A percentile compares a stretch with the other conserved stretches of the same genome.
These are phyloP conservation scores for Botryotinia convoluta DNA, from an alignment of 2,329 filamentous ascomycete species.

Conservation along the genomic window DNA sequence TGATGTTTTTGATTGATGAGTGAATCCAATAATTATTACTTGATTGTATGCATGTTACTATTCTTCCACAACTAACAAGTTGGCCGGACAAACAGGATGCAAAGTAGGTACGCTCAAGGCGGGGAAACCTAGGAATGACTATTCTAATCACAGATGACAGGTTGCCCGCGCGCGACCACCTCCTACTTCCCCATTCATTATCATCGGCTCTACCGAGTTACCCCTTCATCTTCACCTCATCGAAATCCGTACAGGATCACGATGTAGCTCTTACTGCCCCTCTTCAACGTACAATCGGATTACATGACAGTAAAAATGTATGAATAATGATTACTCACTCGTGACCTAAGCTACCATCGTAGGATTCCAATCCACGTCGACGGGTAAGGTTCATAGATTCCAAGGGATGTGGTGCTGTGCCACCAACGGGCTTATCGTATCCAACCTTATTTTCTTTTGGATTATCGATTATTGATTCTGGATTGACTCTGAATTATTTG, in stretches of 20 bases:
- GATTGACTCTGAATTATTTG: neutral
- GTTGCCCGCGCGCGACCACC: neutral
- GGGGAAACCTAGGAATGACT: neutral
- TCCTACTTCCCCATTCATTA: neutral
- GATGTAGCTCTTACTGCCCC: neutral
- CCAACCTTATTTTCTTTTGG: neutral
- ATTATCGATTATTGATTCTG: neutral
- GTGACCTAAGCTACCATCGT: neutral
- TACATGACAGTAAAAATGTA: neutral
- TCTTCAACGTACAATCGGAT: neutral
- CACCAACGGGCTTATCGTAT: conserved; percentile 7
- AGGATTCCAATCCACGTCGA: neutral
- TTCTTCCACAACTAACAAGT: neutral
- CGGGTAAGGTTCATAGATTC: neutral
- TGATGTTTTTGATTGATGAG: neutral
- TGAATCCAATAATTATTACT: neutral
- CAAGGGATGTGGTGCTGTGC: neutral
- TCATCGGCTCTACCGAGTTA: neutral
- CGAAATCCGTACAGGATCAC: neutral
- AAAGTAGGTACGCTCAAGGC: neutral
- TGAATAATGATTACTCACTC: neutral
- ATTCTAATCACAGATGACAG: neutral
- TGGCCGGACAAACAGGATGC: neutral
- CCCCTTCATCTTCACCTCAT: neutral
- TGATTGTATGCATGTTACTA: neutral